Conservation (phyloP, 2,329 filamentous ascomycete species). For the Cladosporium sp. region DNA sequence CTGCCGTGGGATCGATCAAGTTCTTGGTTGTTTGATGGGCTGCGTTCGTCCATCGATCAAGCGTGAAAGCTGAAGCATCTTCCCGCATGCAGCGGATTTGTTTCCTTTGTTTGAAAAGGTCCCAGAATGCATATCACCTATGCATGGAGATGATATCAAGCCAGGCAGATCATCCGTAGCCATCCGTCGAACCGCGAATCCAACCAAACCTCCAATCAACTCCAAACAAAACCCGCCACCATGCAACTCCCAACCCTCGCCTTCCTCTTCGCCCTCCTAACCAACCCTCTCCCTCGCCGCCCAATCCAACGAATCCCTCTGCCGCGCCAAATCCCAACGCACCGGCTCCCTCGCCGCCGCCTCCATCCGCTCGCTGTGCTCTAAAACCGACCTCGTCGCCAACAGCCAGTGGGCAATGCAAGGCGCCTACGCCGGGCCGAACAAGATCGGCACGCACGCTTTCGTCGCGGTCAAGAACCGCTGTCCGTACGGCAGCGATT, state of each 20-base stretch:
- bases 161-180: not conserved
- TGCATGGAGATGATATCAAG: not conserved
- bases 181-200: not conserved
- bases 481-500: slow-evolving; percentile 1
- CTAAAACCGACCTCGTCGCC: not conserved
- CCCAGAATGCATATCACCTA: not conserved
- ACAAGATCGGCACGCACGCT: slow-evolving; percentile 10
- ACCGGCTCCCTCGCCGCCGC: slow-evolving; percentile 11
- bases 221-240: not conserved
- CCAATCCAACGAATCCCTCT: slow-evolving; percentile 14
- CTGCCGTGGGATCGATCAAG: not conserved
- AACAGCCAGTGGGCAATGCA: not conserved
- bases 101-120: not conserved
- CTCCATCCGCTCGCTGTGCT: slow-evolving; percentile 2
- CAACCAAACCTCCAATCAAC: not conserved
- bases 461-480: slow-evolving; percentile 7
- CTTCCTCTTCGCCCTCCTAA: not conserved
- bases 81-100: not conserved
- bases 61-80: not conserved
- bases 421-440: slow-evolving; percentile 5
- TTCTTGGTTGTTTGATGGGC: not conserved
- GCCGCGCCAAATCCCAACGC: slow-evolving; percentile 9
- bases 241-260: slow-evolving; percentile 8
- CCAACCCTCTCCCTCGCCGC: not conserved
- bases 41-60: not conserved